Evolutionary conservation across 371 early-diverging fungal genomes (phyloP), one percentile per base, ranked within the genome.

Genomic region (Quaeritorhiza haematococci): DNA sequence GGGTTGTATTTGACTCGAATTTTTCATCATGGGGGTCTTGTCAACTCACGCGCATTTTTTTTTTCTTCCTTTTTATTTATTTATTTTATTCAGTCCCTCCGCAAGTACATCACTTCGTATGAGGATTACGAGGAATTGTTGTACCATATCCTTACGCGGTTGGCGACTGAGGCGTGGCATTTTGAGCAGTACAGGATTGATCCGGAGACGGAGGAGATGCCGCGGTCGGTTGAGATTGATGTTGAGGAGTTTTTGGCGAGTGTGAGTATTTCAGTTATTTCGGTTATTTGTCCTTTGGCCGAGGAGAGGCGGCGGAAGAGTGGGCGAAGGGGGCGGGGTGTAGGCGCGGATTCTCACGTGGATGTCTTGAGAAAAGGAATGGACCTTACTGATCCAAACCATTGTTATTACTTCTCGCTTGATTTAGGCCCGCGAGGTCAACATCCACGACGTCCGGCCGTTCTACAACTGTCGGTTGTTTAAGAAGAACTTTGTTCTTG

Each of bases 111-210:
- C 55, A 81, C 80, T 42, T 71, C 76, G 34, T 76, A 84, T 21
- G 80, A 83, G 35, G 95, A 96, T 71, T 78, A 84, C 58, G 79
- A 87, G 52, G 93, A 94, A 71, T 72, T 93, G 41, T 69, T 91
- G 51, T 69, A 82, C 53, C 83, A 88, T 62, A 57, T 87, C 44
- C 74, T 96, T 30, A 82, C 88, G 17, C 81, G 83, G 42, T 72
- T 93, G 27, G 79, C 86, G 42, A 77, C 78, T 52, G 94, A 95
- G 59, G 82, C 86, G 51, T 72, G 88, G 64, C 80, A 85, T 34
- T 78, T 88, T 62, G 71, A 84, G 62, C 80, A 87, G 53, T 78
- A 85, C 63, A 67, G 73, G 57, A 69, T 83, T 56, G 79, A 72
- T 4, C 70, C 77, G 34, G n/a, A n/a, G n/a, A n/a, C n/a, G n/a